phyloP scores from a whole-genome alignment of 2,329 filamentous ascomycete species.

The Capronia coronata region DNA sequence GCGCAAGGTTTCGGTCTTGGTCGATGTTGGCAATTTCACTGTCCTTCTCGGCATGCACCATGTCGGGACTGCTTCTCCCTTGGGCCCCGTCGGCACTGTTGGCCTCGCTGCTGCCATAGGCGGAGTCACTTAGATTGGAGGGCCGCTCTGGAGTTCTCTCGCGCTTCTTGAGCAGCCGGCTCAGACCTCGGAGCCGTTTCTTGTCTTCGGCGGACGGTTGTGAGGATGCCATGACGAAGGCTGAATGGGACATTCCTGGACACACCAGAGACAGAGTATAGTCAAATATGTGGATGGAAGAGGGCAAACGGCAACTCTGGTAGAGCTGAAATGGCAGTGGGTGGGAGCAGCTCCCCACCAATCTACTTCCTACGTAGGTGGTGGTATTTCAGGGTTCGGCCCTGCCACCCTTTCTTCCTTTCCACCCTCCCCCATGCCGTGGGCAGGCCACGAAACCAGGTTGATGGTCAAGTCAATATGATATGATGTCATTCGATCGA shows the following conservation, averaged over 20 bases:
- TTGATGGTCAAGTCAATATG: not conserved
- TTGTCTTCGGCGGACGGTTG: slow-evolving; percentile 43
- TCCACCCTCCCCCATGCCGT: not conserved
- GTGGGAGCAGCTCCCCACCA: too few relatives aligned
- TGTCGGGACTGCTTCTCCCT: slow-evolving; percentile 15
- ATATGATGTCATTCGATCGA: slow-evolving; percentile 16
- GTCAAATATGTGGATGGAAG: not conserved
- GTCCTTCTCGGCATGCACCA: slow-evolving; percentile 26
- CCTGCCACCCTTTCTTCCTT: not conserved
- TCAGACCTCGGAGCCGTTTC: slow-evolving; percentile 53
- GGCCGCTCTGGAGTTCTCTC: slow-evolving; percentile 16
- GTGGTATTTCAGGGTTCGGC: slow-evolving; percentile 12
- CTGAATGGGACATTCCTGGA: slow-evolving; percentile 15
- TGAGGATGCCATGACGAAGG: slow-evolving; percentile 11
- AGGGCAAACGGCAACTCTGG: not conserved
- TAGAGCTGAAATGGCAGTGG: not conserved
- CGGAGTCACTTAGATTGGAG: slow-evolving; percentile 20
- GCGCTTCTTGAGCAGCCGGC: slow-evolving; percentile 51
- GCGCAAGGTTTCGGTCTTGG: slow-evolving; percentile 23
- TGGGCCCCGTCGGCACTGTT: slow-evolving; percentile 14
- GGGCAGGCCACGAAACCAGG: not conserved
- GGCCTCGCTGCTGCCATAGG: slow-evolving; percentile 24
- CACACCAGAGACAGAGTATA: not conserved
- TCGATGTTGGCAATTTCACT: slow-evolving; percentile 27
- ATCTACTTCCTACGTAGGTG: not conserved